Conservation (phyloP, 1,284 basidiomycete species). For the Apiotrichum domesticum region DNA sequence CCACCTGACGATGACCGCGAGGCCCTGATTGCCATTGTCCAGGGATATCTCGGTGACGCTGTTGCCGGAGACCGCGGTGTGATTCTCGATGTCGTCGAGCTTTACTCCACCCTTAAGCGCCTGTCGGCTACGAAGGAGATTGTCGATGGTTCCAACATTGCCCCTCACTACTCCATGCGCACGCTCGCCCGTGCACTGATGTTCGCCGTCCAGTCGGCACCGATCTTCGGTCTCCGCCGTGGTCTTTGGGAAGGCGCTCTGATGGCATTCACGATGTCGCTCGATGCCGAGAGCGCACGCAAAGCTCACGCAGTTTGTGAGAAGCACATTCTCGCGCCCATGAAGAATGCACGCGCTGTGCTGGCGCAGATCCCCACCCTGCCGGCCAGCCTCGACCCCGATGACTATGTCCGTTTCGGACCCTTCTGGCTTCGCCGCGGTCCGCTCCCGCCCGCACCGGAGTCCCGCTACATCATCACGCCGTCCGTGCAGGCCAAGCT, state of each 20-base stretch:
- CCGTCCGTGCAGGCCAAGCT: conserved; percentile 95
- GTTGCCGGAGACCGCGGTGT: conserved; percentile 80
- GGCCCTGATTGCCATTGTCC: conserved; percentile 79
- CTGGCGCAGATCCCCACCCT: conserved; percentile 61
- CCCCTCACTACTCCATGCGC: conserved; percentile 97
- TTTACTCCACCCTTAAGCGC: conserved; percentile 78
- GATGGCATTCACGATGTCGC: conserved; percentile 96
- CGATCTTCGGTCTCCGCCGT: conserved; percentile 71
- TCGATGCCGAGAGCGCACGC: conserved; percentile 69
- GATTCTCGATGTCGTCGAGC: conserved; percentile 86
- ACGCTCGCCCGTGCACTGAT: conserved; percentile 87
- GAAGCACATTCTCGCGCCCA: conserved; percentile 71
- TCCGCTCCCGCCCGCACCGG: conserved; percentile 52
- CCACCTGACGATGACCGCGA: conserved; percentile 89
- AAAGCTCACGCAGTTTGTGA: conserved; percentile 66
- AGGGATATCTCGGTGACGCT: conserved; percentile 81
- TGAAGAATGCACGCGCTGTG: conserved; percentile 73
- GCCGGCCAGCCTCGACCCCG: conserved; percentile 52
- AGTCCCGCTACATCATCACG: conserved; percentile 83
- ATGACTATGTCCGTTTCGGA: conserved; percentile 74
- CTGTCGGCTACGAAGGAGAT: conserved; percentile 73
- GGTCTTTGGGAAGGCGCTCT: conserved; percentile 92
- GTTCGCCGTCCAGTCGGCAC: conserved; percentile 78
- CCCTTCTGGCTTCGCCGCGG: conserved; percentile 87
- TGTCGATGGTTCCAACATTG: conserved; percentile 87